These are phyloP conservation scores for Hypomyces perniciosus DNA, from an alignment of 2,329 filamentous ascomycete species.

Conservation along the genomic window DNA sequence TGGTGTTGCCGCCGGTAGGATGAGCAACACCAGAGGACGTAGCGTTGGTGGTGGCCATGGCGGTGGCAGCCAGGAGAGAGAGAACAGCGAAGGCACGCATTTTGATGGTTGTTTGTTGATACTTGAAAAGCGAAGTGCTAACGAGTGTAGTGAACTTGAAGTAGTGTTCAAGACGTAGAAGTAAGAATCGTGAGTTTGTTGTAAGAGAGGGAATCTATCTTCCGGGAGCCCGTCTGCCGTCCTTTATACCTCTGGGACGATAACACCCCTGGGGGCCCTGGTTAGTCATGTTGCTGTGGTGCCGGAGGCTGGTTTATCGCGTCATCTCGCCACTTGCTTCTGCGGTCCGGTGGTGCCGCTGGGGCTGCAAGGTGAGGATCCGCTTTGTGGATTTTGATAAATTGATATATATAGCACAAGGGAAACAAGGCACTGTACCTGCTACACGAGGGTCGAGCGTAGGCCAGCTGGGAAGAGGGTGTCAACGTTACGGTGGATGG, in stretches of 20 bases:
- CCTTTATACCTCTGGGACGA: slow-evolving; percentile 14
- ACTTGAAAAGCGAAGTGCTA: background rate
- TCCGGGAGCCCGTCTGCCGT: slow-evolving; percentile 2
- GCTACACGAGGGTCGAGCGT: background rate
- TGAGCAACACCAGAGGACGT: slow-evolving; percentile 1
- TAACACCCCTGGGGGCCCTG: background rate
- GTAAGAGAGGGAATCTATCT: background rate
- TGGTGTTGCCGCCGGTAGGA: slow-evolving; percentile 8
- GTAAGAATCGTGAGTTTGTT: slow-evolving; percentile 7
- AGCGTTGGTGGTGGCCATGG: slow-evolving; percentile 9
- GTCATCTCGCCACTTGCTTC: slow-evolving; percentile 11
- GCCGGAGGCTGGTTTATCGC: slow-evolving; percentile 13
- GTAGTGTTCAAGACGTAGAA: background rate
- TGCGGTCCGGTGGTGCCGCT: slow-evolving; percentile 4
- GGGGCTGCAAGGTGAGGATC: background rate
- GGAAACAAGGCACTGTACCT: background rate
- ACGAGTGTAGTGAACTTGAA: slow-evolving; percentile 10
- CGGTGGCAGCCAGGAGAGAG: slow-evolving; percentile 16
- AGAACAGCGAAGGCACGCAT: slow-evolving; percentile 17
- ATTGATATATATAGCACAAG: slow-evolving; percentile 7
- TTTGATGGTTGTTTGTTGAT: slow-evolving; percentile 9
- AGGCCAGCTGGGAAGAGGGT: background rate
- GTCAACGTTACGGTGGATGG: background rate
- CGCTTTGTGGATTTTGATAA: background rate
- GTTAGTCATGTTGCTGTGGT: slow-evolving; percentile 9